phyloP scores from a whole-genome alignment of 371 early-diverging fungal genomes.

The Scutellospora calospora region DNA sequence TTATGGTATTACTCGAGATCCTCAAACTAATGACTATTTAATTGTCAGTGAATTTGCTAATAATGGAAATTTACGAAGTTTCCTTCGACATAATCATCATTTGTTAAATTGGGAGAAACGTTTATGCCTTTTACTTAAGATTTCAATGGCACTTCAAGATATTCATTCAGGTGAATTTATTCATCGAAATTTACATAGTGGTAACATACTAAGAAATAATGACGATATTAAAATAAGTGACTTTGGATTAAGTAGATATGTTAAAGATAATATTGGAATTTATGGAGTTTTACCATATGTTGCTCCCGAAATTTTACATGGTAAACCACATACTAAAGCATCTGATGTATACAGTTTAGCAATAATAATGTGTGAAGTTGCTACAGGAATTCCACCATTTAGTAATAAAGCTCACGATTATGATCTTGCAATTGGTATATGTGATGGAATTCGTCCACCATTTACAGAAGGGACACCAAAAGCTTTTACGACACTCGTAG shows the following conservation, averaged over 20 bases:
- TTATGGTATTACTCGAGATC: constrained; percentile 34
- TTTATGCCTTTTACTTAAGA: neutral
- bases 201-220: constrained; percentile 7
- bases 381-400: constrained; percentile 37
- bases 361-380: constrained; percentile 41
- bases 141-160: neutral
- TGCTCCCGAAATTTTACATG: constrained; percentile 41
- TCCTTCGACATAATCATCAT: neutral
- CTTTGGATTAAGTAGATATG: neutral
- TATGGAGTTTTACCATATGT: constrained; percentile 42
- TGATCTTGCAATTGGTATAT: constrained; percentile 26
- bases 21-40: neutral
- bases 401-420: neutral
- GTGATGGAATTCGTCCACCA: constrained; percentile 27
- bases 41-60: constrained; percentile 15
- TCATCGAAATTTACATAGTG: constrained; percentile 36
- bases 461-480: neutral
- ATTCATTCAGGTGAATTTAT: constrained; percentile 1
- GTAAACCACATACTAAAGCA: neutral
- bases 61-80: constrained; percentile 31
- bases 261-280: neutral
- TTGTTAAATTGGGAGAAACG: constrained; percentile 14
- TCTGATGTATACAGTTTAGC: constrained; percentile 42
- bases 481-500: constrained; percentile 15
- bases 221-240: constrained; percentile 4